These are phyloP conservation scores for Guadua angustifolia DNA, from an alignment of 176 grass and related monocot species.

Conservation along the genomic window DNA sequence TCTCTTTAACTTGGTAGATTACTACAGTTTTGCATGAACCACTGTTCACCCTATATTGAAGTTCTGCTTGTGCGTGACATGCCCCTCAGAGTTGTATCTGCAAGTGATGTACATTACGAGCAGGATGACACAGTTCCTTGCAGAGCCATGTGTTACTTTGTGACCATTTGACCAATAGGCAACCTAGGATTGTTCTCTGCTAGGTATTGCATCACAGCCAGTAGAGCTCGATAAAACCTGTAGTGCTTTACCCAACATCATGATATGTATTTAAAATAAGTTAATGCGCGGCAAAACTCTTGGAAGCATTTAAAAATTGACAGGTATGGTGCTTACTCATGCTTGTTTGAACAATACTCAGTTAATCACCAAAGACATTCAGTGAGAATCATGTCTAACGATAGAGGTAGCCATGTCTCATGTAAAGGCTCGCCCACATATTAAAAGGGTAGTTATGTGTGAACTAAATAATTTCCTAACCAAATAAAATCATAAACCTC, in stretches of 20 bases:
- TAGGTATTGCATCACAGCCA: constrained; percentile 5
- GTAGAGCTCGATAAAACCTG: not conserved
- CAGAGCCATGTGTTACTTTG: constrained; percentile 32
- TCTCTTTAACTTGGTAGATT: constrained; percentile 33
- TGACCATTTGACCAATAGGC: constrained; percentile 16
- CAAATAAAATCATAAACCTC: constrained; percentile 11
- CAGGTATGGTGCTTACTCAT: not conserved
- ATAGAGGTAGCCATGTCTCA: constrained; percentile 3
- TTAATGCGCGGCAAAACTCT: constrained; percentile 7
- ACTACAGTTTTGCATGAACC: not conserved
- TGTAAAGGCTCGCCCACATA: not conserved
- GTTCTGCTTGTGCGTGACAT: constrained; percentile 29
- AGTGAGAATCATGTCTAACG: constrained; percentile 8
- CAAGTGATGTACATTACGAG: constrained; percentile 22
- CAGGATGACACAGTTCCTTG: constrained; percentile 27
- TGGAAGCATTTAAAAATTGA: constrained; percentile 7
- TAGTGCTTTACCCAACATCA: constrained; percentile 11
- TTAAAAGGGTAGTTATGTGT: not conserved
- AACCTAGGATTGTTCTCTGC: not conserved
- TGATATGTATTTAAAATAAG: constrained; percentile 10
- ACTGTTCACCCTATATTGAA: constrained; percentile 6
- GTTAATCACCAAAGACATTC: constrained; percentile 15
- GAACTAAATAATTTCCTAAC: constrained; percentile 29
- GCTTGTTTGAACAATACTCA: constrained; percentile 4
- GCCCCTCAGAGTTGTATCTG: not conserved